Base-by-base conservation (phyloP, 441 rosid genomes). In the Breynia disticha region DNA sequence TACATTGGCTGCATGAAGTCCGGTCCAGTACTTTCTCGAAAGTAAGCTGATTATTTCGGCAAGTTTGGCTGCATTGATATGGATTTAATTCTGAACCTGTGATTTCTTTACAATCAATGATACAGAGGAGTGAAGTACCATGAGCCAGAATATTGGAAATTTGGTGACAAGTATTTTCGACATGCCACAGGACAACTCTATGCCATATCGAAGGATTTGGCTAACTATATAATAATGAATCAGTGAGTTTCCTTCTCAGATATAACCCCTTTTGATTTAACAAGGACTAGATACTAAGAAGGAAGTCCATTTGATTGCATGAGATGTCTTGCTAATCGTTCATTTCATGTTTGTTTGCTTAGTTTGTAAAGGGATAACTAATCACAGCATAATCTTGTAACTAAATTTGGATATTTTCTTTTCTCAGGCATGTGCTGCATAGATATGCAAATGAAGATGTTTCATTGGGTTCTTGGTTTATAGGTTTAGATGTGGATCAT, bases 101-200 rank as follows among this genome's bases (percentile, higher is more conserved):
- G 16, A 45, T 46, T 52, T 55, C 45, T 48, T 43, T 57, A 56
- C 16, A 59, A 46, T 59, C 18, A 19, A 15, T 61, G 72, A 28
- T 59, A 63, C 64, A 91, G 96, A 63, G 87, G 84, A 41, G 87
- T 81, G 63, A 88, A 71, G 74, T 91, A 91, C 71, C 78, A 86
- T 55, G 97, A 91, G 61, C 96, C 95, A 0, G 95, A 90, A 69
- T 72, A 73, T 60, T 90, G 96, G 96, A 90, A 87, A 72, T 90
- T 87, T 46, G 96, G 98, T 28, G 81, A 87, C 78, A 83, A 62
- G 52, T 87, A 90, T 62, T 87, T 90, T 48, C 91, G 90, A 13
- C 97, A 87, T 57, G 97, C 97, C 19, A 77, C 95, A 0, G 97
- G 97, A 43, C 96, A 90, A 64, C 62, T 90, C 17, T 87, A 87